Evolutionary conservation across 495 filamentous ascomycete species (phyloP).

Genomic region (Pseudoneurospora amorphoporcata): DNA sequence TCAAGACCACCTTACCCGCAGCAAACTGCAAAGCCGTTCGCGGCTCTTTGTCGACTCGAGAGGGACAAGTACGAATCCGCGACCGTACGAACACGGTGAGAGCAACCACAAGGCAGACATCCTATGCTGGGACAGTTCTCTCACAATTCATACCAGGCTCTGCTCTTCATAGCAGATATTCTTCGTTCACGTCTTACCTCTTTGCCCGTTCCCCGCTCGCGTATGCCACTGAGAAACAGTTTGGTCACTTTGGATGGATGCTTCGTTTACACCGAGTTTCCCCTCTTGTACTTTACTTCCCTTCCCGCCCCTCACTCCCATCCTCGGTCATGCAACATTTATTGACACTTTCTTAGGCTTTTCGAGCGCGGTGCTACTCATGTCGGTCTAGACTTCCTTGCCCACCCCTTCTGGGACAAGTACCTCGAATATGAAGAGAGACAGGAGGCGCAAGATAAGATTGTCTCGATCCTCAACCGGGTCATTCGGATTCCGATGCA

Average conservation of each 20-base stretch:
- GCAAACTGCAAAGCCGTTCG: constrained; percentile 20
- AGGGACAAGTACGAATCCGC: constrained; percentile 11
- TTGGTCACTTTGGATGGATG: constrained; percentile 40
- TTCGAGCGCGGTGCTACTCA: constrained; percentile 82
- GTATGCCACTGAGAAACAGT: constrained; percentile 31
- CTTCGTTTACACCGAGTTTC: constrained; percentile 41
- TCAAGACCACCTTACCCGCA: constrained; percentile 40
- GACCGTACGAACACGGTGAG: constrained; percentile 39
- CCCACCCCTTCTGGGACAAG: constrained; percentile 98
- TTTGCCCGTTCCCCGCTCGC: constrained; percentile 31
- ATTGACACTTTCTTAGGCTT: constrained; percentile 60
- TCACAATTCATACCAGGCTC: constrained; percentile 50
- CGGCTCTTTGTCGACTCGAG: constrained; percentile 18
- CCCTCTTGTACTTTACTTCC: constrained; percentile 48
- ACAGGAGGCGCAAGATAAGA: constrained; percentile 73
- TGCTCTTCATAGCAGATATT: constrained; percentile 34
- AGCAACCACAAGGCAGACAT: constrained; percentile 40
- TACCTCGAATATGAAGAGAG: constrained; percentile 95
- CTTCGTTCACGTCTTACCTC: constrained; percentile 34
- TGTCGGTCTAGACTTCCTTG: constrained; percentile 87
- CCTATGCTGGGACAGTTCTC: constrained; percentile 40
- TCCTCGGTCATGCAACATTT: constrained; percentile 21
- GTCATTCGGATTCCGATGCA: constrained; percentile 93
- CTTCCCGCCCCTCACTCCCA: constrained; percentile 33
- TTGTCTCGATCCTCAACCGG: constrained; percentile 75